phyloP scores from a whole-genome alignment of 1,284 basidiomycete genomes.

The Wallemia ichthyophaga region DNA sequence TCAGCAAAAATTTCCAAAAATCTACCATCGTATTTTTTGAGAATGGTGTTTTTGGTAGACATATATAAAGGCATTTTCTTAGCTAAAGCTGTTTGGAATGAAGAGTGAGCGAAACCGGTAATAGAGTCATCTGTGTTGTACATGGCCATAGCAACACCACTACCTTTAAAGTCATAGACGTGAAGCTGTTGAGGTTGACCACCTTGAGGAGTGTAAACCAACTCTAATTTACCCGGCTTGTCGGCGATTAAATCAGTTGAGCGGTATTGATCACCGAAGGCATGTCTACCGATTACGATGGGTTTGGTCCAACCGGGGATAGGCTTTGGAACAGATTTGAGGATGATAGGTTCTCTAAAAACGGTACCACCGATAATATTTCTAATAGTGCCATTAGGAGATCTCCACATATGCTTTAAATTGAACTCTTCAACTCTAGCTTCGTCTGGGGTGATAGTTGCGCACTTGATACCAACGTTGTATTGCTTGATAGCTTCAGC shows the following conservation, averaged over 20 bases:
- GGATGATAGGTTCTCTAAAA: slow-evolving; percentile 84
- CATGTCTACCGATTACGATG: slow-evolving; percentile 86
- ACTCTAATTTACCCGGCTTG: slow-evolving; percentile 63
- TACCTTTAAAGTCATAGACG: slow-evolving; percentile 68
- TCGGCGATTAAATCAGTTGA: slow-evolving; percentile 67
- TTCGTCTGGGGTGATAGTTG: slow-evolving; percentile 95
- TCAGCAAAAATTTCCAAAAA: slow-evolving; percentile 99
- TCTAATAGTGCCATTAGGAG: slow-evolving; percentile 86
- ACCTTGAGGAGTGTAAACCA: slow-evolving; percentile 58
- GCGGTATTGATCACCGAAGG: slow-evolving; percentile 81
- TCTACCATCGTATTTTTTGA: slow-evolving; percentile 58
- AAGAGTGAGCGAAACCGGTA: slow-evolving; percentile 76
- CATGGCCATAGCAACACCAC: slow-evolving; percentile 35
- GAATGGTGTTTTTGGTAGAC: slow-evolving; percentile 15
- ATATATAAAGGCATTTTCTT: slow-evolving; percentile 61
- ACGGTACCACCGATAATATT: slow-evolving; percentile 94
- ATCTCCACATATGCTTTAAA: slow-evolving; percentile 92
- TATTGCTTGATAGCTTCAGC: slow-evolving; percentile 71
- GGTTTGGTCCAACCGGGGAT: slow-evolving; percentile 91
- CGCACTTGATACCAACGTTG: slow-evolving; percentile 83
- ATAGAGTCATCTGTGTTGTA: slow-evolving; percentile 34
- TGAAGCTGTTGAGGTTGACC: slow-evolving; percentile 19
- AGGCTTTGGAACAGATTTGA: slow-evolving; percentile 64
- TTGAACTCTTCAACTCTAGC: slow-evolving; percentile 80
- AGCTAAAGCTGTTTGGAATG: slow-evolving; percentile 88